phyloP scores from a whole-genome alignment of 2,329 filamentous ascomycete genomes.

The Ophiostoma tasmaniense region DNA sequence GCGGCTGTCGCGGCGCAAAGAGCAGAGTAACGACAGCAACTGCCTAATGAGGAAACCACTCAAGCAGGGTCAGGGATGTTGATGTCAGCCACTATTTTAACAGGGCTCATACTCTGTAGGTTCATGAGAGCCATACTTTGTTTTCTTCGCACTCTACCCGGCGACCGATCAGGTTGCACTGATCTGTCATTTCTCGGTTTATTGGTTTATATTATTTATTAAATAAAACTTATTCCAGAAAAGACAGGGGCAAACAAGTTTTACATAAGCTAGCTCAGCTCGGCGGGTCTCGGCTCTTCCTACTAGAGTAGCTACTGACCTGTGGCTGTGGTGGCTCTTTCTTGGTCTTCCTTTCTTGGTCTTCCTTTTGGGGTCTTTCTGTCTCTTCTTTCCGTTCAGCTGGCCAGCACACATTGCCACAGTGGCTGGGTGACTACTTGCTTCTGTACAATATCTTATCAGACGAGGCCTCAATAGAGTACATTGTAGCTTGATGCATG shows the following conservation, averaged over 20 bases:
- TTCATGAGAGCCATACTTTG: no score
- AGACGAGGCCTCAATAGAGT: background rate
- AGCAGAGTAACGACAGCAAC: background rate
- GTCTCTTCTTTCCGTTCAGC: slow-evolving; percentile 13
- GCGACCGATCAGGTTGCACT: background rate
- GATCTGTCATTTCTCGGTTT: background rate
- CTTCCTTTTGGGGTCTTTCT: background rate
- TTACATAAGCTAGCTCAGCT: slow-evolving; percentile 11
- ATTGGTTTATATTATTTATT: background rate
- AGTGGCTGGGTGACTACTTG: background rate
- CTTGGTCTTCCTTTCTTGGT: background rate
- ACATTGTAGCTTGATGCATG: no score
- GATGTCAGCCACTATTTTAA: background rate
- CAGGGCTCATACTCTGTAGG: no score
- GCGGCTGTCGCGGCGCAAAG: background rate
- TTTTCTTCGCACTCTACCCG: no score
- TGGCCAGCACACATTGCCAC: slow-evolving; percentile 16
- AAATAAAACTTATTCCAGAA: no score
- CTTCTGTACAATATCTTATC: no score
- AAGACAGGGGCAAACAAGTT: background rate
- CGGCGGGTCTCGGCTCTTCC: slow-evolving; percentile 7
- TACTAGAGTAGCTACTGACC: no score
- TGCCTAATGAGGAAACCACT: background rate
- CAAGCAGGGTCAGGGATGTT: background rate
- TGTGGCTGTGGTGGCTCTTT: background rate